Base-by-base conservation (phyloP, 2,329 filamentous ascomycete species). In the Zelopaecilomyces penicillatus region DNA sequence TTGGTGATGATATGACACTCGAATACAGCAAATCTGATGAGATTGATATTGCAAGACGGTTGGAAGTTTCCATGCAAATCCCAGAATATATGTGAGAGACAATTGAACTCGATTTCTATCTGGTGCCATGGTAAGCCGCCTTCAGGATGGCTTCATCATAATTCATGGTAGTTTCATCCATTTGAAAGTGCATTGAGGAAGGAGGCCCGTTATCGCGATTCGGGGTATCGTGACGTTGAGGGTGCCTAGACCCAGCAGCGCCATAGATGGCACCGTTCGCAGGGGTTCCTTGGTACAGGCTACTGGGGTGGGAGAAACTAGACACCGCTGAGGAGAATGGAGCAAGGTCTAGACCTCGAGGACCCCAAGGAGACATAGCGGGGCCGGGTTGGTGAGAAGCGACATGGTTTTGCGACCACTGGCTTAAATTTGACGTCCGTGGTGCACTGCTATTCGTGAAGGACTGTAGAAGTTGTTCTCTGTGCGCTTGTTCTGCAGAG, bases 281-380 rank as follows among this genome's bases (percentile, higher is more conserved):
- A 1, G 71, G 72, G 5, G 71, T 74, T 31, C 73, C 69, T 35
- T 65, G 67, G 45, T 73, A 75, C 26, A 78, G 52, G 50, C 71
- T 76, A 55, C 73, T 77, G 1, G 65, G 60, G 44, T 75, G 64
- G 10, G 74, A 71, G 50, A 77, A 77, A 5, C 50, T 54, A 10
- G 58, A 61, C 5, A 57, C 48, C 5, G 57, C 55, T 2, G 67
- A 65, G 8, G 57, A 58, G 48, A 45, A 48, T 50, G 49, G 37
- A 46, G 45, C 8, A 39, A 50, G 36, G 19, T 44, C 39, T 41
- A 45, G 36, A 44, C 39, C 40, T 49, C 35, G 47, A 39, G 40
- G 39, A 36, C 47, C 49, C 45, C 58, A 57, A n/a, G 51, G 37
- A 5, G 56, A 49, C 2, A 49, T 28, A 33, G 47, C 42, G 6